Percentiles rank a stretch among this genome's conserved stretches.
These are phyloP conservation scores for Fusarium concolor DNA, from an alignment of 2,329 filamentous ascomycete genomes.

Conservation along the genomic window DNA sequence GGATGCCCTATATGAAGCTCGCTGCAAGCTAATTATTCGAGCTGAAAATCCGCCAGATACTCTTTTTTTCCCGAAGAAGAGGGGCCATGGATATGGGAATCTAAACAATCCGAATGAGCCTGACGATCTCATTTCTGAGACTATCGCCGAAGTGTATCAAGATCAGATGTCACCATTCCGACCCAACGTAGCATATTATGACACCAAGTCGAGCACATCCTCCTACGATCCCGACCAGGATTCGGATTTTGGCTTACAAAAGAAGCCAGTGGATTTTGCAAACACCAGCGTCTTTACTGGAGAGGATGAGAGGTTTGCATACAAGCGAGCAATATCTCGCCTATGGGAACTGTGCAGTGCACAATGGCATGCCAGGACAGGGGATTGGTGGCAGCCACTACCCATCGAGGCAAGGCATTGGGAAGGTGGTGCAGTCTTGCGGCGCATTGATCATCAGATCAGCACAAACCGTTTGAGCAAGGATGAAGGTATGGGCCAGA, in stretches of 20 bases:
- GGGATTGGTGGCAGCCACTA: constrained; percentile 79
- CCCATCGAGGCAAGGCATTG: constrained; percentile 73
- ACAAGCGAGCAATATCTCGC: constrained; percentile 79
- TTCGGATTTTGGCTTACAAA: constrained; percentile 63
- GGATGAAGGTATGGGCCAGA: constrained; percentile 51
- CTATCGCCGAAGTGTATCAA: constrained; percentile 76
- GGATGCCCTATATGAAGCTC: constrained; percentile 84
- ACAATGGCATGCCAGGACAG: constrained; percentile 74
- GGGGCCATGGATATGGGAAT: constrained; percentile 26
- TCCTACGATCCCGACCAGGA: constrained; percentile 68
- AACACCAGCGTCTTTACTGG: constrained; percentile 78
- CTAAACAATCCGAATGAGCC: constrained; percentile 33
- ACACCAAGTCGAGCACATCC: constrained; percentile 57
- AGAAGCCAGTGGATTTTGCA: constrained; percentile 70
- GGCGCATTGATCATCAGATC: constrained; percentile 28
- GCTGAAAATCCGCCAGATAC: constrained; percentile 76
- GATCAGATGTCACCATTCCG: constrained; percentile 81
- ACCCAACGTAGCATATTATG: constrained; percentile 79
- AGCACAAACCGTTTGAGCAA: constrained; percentile 5
- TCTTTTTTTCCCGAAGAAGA: constrained; percentile 78
- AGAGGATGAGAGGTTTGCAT: constrained; percentile 85
- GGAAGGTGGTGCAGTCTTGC: constrained; percentile 61
- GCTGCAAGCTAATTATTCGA: constrained; percentile 78
- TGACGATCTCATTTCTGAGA: constrained; percentile 58
- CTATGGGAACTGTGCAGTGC: constrained; percentile 84